Evolutionary conservation across 306 rosid species (phyloP).

Genomic region (Casuarina equisetifolia): DNA sequence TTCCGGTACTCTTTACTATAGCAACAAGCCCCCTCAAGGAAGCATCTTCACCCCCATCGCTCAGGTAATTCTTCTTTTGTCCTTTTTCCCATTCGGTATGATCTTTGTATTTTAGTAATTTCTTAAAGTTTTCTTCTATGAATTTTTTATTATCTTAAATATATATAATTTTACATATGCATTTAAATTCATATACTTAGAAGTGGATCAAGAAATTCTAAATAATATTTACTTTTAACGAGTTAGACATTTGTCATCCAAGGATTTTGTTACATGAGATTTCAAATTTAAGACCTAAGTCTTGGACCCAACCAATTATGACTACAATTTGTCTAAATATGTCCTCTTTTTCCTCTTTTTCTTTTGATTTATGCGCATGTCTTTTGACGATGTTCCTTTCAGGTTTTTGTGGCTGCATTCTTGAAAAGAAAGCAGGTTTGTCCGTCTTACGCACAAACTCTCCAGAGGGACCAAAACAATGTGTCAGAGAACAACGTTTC

Average conservation of each 20-base stretch:
- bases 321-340: no score
- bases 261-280: no score
- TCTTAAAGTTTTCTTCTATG: no score
- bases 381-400: slow-evolving; percentile 4
- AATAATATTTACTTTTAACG: no score
- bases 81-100: no score
- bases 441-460: slow-evolving; percentile 67
- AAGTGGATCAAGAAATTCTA: no score
- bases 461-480: slow-evolving; percentile 53
- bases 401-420: slow-evolving; percentile 94
- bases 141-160: no score
- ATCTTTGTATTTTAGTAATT: slow-evolving; percentile 10
- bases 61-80: slow-evolving; percentile 44
- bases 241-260: no score
- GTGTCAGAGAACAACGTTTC: slow-evolving; percentile 6
- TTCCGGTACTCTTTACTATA: slow-evolving; percentile 66
- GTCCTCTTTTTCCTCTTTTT: neutral
- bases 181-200: no score
- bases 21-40: slow-evolving; percentile 89
- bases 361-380: neutral
- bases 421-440: slow-evolving; percentile 61
- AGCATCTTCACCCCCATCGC: slow-evolving; percentile 80
- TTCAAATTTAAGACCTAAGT: no score
- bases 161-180: no score
- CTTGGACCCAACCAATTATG: no score